These are phyloP conservation scores for Fusarium devonianum DNA, from an alignment of 2,329 filamentous ascomycete genomes.

Conservation along the genomic window DNA sequence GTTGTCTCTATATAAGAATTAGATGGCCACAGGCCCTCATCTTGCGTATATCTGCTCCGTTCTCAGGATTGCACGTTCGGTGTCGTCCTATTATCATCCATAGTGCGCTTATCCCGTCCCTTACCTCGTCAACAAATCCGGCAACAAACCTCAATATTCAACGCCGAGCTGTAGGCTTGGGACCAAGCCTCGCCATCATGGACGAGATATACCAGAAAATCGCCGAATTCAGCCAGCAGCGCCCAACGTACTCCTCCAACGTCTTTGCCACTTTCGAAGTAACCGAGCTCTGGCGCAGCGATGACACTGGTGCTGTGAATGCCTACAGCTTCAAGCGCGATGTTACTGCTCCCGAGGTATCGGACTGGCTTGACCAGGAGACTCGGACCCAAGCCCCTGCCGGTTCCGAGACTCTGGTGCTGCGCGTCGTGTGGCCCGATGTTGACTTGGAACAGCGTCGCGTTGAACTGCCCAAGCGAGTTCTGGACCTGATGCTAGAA, in stretches of 20 bases:
- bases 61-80: too few relatives aligned
- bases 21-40: too few relatives aligned
- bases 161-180: neutral
- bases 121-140: too few relatives aligned
- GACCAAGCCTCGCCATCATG: conserved; percentile 28
- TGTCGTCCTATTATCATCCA: too few relatives aligned
- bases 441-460: conserved; percentile 33
- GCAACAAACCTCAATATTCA: neutral
- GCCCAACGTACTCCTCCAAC: conserved; percentile 21
- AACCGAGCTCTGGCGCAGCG: conserved; percentile 42
- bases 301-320: conserved; percentile 29
- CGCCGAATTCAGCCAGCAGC: conserved; percentile 36
- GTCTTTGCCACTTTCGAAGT: conserved; percentile 36
- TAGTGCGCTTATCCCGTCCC: too few relatives aligned
- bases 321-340: conserved; percentile 15
- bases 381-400: conserved; percentile 10
- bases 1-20: too few relatives aligned
- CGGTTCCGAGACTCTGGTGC: conserved; percentile 36
- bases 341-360: conserved; percentile 9
- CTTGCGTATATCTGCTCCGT: too few relatives aligned
- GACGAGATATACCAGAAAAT: conserved; percentile 46
- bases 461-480: conserved; percentile 38
- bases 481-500: conserved; percentile 33
- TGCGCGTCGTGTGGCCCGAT: conserved; percentile 43
- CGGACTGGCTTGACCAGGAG: conserved; percentile 38